These are phyloP conservation scores for Fusarium decemcellulare DNA, from an alignment of 2,329 filamentous ascomycete genomes.

Conservation along the genomic window DNA sequence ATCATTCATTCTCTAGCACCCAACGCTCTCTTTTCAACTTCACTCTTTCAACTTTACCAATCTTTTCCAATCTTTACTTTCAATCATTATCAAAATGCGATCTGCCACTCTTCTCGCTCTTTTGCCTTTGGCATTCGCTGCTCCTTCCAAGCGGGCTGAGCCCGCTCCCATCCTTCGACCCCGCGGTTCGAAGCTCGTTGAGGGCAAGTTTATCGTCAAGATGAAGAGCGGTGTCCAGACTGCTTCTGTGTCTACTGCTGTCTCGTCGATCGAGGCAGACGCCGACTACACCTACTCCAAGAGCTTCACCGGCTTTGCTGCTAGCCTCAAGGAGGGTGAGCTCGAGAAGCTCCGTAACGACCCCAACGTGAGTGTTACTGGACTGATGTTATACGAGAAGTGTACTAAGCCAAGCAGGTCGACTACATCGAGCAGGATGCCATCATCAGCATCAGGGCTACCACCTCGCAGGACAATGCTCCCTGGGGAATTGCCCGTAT, in stretches of 20 bases:
- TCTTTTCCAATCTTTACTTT: background rate
- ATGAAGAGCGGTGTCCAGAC: conserved; percentile 46
- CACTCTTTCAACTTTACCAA: conserved; percentile 9
- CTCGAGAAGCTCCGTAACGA: conserved; percentile 45
- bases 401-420: conserved; percentile 43
- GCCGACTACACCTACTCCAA: conserved; percentile 50
- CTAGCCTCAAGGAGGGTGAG: conserved; percentile 44
- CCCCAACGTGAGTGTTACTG: conserved; percentile 38
- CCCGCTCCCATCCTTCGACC: conserved; percentile 54
- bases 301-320: conserved; percentile 48
- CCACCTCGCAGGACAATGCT: conserved; percentile 52
- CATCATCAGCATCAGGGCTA: conserved; percentile 46
- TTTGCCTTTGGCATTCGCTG: conserved; percentile 50
- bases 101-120: conserved; percentile 51
- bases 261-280: conserved; percentile 48
- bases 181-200: conserved; percentile 49
- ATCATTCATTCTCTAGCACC: conserved; percentile 22
- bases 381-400: too few species aligned
- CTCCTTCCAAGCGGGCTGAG: conserved; percentile 49
- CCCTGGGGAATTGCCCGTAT: conserved; percentile 58
- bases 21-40: conserved; percentile 24
- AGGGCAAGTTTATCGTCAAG: conserved; percentile 57
- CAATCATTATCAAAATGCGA: conserved; percentile 48
- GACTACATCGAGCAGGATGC: conserved; percentile 58
- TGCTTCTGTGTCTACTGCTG: conserved; percentile 42